Conservation (phyloP, 2,329 filamentous ascomycete species). For the Truncatella angustata region DNA sequence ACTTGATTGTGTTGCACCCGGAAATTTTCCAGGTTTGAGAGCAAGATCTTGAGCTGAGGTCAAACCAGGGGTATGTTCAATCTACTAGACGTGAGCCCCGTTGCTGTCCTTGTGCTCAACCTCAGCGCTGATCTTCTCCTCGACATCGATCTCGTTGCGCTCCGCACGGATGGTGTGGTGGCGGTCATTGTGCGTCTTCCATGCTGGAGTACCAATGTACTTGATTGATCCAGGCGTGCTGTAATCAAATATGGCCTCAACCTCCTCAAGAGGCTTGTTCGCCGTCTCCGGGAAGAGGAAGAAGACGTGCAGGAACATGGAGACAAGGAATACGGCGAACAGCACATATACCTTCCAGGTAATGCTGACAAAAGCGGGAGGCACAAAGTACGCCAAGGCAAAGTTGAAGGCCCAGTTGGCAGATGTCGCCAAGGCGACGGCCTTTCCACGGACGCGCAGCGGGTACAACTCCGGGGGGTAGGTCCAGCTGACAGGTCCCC, state of each 20-base stretch:
- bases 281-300: constrained; percentile 58
- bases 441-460: constrained; percentile 48
- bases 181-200: constrained; percentile 39
- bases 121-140: constrained; percentile 31
- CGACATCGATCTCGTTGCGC: constrained; percentile 30
- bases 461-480: constrained; percentile 48
- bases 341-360: constrained; percentile 52
- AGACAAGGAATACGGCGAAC: constrained; percentile 51
- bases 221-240: constrained; percentile 32
- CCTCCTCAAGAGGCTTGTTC: constrained; percentile 54
- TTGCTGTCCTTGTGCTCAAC: constrained; percentile 19
- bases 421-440: constrained; percentile 50
- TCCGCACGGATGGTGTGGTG: constrained; percentile 30
- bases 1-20: too few species aligned
- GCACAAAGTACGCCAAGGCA: constrained; percentile 47
- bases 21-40: too few species aligned
- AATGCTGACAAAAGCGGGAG: constrained; percentile 42
- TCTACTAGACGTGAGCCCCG: background rate
- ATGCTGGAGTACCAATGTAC: constrained; percentile 39
- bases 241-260: constrained; percentile 47
- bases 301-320: constrained; percentile 49
- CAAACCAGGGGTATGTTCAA: background rate
- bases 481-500: constrained; percentile 43
- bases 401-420: constrained; percentile 52
- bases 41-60: background rate